A percentile compares a stretch with the other conserved stretches of the same genome.
Evolutionary conservation across 23 red algal genomes (phyloP).

Genomic region (Rhodosorus marinus): DNA sequence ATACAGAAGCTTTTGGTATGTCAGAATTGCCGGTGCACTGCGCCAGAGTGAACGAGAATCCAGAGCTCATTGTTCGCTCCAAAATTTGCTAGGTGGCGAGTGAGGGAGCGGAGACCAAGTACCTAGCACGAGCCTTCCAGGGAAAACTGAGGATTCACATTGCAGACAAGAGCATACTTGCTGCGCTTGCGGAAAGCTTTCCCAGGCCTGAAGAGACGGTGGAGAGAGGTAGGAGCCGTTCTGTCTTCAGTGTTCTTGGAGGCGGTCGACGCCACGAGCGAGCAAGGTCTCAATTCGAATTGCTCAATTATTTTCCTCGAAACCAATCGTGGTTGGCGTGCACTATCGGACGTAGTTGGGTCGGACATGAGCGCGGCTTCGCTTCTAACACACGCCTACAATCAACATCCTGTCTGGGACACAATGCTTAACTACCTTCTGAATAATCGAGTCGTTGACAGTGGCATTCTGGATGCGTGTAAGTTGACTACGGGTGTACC

Average conservation of each 20-base stretch:
- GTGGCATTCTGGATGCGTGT: constrained; percentile 32
- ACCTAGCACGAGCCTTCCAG: constrained; percentile 46
- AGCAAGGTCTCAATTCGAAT: too few relatives aligned
- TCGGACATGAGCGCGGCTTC: neutral
- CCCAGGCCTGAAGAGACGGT: neutral
- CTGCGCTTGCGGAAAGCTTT: constrained; percentile 51
- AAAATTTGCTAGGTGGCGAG: constrained; percentile 36
- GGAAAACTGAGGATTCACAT: constrained; percentile 90
- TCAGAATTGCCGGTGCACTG: too few relatives aligned
- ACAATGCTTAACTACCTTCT: constrained; percentile 42
- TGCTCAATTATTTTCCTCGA: too few relatives aligned
- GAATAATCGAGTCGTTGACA: constrained; percentile 27
- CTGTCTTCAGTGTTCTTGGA: too few relatives aligned
- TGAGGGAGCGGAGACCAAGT: constrained; percentile 70
- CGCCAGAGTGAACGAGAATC: too few relatives aligned
- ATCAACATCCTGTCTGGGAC: constrained; percentile 72
- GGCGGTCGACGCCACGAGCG: neutral
- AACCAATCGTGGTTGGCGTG: too few relatives aligned
- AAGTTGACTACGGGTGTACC: constrained; percentile 76
- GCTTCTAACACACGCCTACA: constrained; percentile 30
- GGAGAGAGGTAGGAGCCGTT: too few relatives aligned
- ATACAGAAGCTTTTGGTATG: too few relatives aligned
- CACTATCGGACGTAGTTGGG: too few relatives aligned
- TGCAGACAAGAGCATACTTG: constrained; percentile 75
- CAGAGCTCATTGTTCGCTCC: constrained; percentile 29